These are phyloP conservation scores for Dalbergia cultrata DNA, from an alignment of 306 rosid species.

Conservation along the genomic window DNA sequence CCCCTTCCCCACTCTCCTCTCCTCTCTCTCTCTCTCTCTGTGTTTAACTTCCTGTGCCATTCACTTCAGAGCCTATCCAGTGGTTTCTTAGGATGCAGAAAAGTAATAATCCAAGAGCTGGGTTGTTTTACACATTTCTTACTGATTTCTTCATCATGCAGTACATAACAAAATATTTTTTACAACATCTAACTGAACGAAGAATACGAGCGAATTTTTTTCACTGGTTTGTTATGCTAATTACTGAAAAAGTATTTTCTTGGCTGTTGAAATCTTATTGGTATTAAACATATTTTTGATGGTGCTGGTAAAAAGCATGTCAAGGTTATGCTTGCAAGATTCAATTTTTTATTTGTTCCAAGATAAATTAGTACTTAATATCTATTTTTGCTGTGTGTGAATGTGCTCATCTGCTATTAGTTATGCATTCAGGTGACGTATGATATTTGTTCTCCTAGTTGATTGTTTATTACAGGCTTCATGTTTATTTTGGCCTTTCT, in stretches of 20 bases:
- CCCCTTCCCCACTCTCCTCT: neutral
- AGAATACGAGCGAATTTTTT: conserved; percentile 16
- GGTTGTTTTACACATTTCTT: conserved; percentile 30
- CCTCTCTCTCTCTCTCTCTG: neutral
- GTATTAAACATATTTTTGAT: conserved; percentile 35
- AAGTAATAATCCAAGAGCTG: conserved; percentile 22
- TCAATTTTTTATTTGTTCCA: neutral
- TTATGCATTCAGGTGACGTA: conserved; percentile 24
- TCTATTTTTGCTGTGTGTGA: neutral
- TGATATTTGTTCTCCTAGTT: conserved; percentile 34
- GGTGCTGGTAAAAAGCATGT: conserved; percentile 24
- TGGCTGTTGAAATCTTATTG: conserved; percentile 27
- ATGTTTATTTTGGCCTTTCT: conserved; percentile 32
- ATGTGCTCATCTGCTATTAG: neutral
- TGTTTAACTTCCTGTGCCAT: conserved; percentile 14
- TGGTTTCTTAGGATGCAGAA: conserved; percentile 38
- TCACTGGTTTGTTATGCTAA: conserved; percentile 30
- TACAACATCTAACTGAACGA: conserved; percentile 31
- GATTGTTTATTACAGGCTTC: conserved; percentile 17
- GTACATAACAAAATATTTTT: conserved; percentile 14
- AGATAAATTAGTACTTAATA: conserved; percentile 5
- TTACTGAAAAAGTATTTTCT: conserved; percentile 4
- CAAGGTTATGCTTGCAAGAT: conserved; percentile 17
- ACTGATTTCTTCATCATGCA: conserved; percentile 24
- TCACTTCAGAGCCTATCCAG: conserved; percentile 18